phyloP scores from a whole-genome alignment of 2,329 filamentous ascomycete species.

The Pseudogymnoascus sp. region DNA sequence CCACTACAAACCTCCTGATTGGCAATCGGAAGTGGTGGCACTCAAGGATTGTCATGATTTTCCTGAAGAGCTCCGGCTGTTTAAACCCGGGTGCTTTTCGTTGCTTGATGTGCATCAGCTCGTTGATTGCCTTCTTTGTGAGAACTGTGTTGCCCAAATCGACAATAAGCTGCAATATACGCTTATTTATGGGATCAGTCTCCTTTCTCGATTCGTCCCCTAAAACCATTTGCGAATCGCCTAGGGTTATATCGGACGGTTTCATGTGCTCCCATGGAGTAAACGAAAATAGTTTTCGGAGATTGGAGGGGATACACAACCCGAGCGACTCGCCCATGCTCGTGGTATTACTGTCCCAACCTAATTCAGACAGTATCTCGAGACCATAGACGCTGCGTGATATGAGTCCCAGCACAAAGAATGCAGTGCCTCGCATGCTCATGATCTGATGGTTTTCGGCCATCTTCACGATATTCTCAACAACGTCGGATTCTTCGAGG shows the following conservation, averaged over 20 bases:
- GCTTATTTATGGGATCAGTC: slow-evolving; percentile 54
- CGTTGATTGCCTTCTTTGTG: slow-evolving; percentile 75
- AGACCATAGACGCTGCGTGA: slow-evolving; percentile 86
- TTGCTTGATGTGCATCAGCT: slow-evolving; percentile 70
- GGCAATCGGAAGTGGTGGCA: slow-evolving; percentile 82
- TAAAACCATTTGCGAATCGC: slow-evolving; percentile 38
- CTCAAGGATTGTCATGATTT: slow-evolving; percentile 77
- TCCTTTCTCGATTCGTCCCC: slow-evolving; percentile 41
- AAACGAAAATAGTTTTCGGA: slow-evolving; percentile 71
- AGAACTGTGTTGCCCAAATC: slow-evolving; percentile 91
- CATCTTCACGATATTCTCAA: slow-evolving; percentile 78
- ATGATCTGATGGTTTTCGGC: slow-evolving; percentile 83
- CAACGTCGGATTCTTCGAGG: slow-evolving; percentile 80
- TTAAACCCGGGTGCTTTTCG: slow-evolving; percentile 69
- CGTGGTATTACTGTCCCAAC: slow-evolving; percentile 89
- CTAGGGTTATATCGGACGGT: slow-evolving; percentile 24
- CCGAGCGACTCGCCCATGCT: slow-evolving; percentile 75
- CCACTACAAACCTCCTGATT: slow-evolving; percentile 81
- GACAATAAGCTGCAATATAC: slow-evolving; percentile 74
- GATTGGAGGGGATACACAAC: slow-evolving; percentile 73
- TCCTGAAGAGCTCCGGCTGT: slow-evolving; percentile 70
- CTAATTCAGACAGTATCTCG: slow-evolving; percentile 79
- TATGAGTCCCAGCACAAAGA: slow-evolving; percentile 89
- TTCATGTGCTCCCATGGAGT: slow-evolving; percentile 42
- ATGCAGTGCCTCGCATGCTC: slow-evolving; percentile 88